phyloP scores from a whole-genome alignment of 345 rosid species.

The Erysimum cheiranthoides region DNA sequence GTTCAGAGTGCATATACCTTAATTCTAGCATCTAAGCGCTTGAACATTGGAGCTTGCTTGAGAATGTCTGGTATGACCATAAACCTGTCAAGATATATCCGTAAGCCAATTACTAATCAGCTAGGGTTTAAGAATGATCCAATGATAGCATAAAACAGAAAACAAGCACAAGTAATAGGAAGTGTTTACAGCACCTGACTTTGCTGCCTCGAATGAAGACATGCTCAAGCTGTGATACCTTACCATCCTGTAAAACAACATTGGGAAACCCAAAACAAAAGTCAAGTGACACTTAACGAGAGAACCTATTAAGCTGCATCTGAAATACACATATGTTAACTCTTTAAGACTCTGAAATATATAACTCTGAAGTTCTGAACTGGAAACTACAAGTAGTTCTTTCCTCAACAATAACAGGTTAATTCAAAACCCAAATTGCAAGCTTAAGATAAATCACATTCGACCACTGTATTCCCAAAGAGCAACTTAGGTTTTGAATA shows the following conservation, averaged over 20 bases:
- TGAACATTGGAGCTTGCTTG: conserved; percentile 99
- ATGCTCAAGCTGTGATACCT: conserved; percentile 97
- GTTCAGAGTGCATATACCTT: conserved; percentile 57
- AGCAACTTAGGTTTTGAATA: not conserved
- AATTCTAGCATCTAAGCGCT: conserved; percentile 97
- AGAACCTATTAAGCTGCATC: not conserved
- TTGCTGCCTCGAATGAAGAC: conserved; percentile 96
- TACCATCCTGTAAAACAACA: conserved; percentile 74
- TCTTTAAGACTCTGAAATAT: not conserved
- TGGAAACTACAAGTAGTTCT: not conserved
- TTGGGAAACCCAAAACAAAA: conserved; percentile 8
- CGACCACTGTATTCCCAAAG: not conserved
- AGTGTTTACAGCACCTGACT: conserved; percentile 71
- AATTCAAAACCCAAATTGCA: not conserved
- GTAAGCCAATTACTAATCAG: conserved; percentile 8
- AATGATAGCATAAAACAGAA: not conserved
- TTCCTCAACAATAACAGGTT: not conserved
- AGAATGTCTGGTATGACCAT: conserved; percentile 99
- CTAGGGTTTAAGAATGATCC: not conserved
- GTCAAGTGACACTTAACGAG: not conserved
- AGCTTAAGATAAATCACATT: not conserved
- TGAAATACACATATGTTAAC: not conserved
- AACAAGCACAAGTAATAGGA: conserved; percentile 6
- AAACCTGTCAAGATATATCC: conserved; percentile 61
- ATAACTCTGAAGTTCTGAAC: not conserved